Evolutionary conservation across 805 yeast genomes (phyloP).

Genomic region (Scheffersomyces coipomensis): DNA sequence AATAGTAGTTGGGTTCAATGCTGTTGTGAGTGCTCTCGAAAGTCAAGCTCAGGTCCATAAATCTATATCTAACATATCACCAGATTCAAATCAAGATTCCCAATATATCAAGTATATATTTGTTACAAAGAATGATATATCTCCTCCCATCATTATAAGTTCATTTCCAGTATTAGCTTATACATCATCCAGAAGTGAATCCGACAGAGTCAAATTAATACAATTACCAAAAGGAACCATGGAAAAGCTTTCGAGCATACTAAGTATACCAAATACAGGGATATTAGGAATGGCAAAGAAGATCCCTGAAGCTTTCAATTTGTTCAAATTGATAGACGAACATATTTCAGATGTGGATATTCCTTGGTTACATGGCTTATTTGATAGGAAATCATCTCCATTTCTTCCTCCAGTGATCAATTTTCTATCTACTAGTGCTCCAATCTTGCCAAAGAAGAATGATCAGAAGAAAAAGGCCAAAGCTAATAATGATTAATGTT

Average conservation of each 20-base stretch:
- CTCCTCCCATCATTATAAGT: constrained; percentile 48
- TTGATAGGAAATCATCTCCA: constrained; percentile 12
- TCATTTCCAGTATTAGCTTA: constrained; percentile 58
- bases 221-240: constrained; percentile 54
- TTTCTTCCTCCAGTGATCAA: constrained; percentile 39
- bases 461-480: constrained; percentile 17
- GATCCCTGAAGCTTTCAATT: constrained; percentile 22
- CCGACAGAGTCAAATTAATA: constrained; percentile 49
- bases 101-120: constrained; percentile 43
- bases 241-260: constrained; percentile 25
- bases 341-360: constrained; percentile 37
- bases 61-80: constrained; percentile 1
- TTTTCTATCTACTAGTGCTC: constrained; percentile 46
- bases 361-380: constrained; percentile 43
- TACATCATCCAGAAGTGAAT: constrained; percentile 35
- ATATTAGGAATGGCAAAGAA: constrained; percentile 34
- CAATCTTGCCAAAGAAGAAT: constrained; percentile 28
- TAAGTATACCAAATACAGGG: constrained; percentile 26
- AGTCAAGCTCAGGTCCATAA: constrained; percentile 27
- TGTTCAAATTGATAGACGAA: constrained; percentile 25
- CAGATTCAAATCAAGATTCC: not conserved
- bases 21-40: constrained; percentile 49
- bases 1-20: constrained; percentile 53
- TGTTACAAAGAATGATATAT: constrained; percentile 59
- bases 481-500: too few species aligned